These are phyloP conservation scores for Pterocarpus macrocarpus DNA, from an alignment of 306 rosid species.

Conservation along the genomic window DNA sequence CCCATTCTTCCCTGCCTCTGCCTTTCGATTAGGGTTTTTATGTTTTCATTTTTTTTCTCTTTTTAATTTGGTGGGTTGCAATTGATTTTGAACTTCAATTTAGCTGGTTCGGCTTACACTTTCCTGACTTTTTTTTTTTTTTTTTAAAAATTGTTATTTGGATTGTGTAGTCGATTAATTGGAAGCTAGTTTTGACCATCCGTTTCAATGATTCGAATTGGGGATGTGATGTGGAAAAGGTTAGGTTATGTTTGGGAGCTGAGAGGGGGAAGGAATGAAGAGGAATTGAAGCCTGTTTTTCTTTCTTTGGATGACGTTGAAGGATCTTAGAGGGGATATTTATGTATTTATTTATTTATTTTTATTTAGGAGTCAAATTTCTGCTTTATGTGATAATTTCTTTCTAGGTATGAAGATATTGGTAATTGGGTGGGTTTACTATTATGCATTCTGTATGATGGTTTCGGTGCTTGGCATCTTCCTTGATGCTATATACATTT, in stretches of 20 bases:
- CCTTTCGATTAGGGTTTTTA: conserved; percentile 4
- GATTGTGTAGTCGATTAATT: background rate
- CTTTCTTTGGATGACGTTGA: background rate
- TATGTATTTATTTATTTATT: background rate
- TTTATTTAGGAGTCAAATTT: background rate
- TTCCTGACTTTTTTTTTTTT: background rate
- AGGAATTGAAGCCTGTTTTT: background rate
- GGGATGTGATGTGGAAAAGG: background rate
- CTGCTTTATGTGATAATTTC: background rate
- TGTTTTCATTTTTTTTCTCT: background rate
- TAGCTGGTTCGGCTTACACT: background rate
- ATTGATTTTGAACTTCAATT: conserved; percentile 14
- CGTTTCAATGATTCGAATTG: background rate
- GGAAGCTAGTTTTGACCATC: background rate
- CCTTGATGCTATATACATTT: background rate
- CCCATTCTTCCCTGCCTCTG: background rate
- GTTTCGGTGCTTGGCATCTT: background rate
- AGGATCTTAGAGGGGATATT: background rate
- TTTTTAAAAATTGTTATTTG: background rate
- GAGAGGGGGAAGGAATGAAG: background rate
- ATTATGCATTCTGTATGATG: conserved; percentile 1
- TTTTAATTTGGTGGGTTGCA: background rate
- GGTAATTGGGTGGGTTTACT: background rate
- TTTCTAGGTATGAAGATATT: background rate
- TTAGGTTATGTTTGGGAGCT: background rate